phyloP scores from a whole-genome alignment of 1,284 basidiomycete genomes.

The Grifola frondosa region DNA sequence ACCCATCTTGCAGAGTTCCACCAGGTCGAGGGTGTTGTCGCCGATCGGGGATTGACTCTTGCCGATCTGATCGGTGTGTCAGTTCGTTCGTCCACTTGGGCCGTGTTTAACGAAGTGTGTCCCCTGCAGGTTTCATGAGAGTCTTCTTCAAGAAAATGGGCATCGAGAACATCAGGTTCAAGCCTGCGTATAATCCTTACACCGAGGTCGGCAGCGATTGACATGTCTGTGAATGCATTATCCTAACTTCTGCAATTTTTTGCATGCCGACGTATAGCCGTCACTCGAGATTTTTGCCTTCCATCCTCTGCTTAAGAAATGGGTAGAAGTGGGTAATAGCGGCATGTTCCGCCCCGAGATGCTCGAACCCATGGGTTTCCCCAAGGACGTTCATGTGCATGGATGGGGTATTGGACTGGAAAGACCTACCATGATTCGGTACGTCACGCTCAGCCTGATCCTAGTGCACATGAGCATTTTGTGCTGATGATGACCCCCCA shows the following conservation, averaged over 20 bases:
- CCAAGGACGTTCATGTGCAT: constrained; percentile 94
- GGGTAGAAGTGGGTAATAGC: constrained; percentile 96
- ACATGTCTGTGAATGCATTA: constrained; percentile 7
- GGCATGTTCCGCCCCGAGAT: constrained; percentile 99
- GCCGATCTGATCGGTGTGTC: constrained; percentile 90
- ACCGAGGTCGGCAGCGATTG: constrained; percentile 69
- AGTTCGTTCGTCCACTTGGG: background rate
- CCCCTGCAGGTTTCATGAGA: constrained; percentile 84
- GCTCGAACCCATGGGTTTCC: constrained; percentile 98
- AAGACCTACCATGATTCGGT: constrained; percentile 99
- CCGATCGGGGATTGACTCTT: constrained; percentile 91
- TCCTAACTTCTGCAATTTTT: constrained; percentile 1
- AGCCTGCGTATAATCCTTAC: constrained; percentile 97
- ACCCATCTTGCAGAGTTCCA: constrained; percentile 99
- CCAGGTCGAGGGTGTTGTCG: constrained; percentile 99
- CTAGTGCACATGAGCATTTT: constrained; percentile 1
- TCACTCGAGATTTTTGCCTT: constrained; percentile 99
- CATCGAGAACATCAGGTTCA: constrained; percentile 91
- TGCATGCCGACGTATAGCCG: constrained; percentile 51
- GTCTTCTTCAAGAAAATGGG: constrained; percentile 99
- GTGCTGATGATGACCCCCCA: constrained; percentile 13
- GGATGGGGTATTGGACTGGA: constrained; percentile 97
- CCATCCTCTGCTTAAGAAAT: constrained; percentile 91
- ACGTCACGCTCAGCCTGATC: constrained; percentile 26
- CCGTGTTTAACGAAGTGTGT: background rate